Percentiles rank a stretch among this genome's conserved stretches.
Conservation (phyloP, 2,329 filamentous ascomycete genomes). For the Cladophialophora chaetospira region DNA sequence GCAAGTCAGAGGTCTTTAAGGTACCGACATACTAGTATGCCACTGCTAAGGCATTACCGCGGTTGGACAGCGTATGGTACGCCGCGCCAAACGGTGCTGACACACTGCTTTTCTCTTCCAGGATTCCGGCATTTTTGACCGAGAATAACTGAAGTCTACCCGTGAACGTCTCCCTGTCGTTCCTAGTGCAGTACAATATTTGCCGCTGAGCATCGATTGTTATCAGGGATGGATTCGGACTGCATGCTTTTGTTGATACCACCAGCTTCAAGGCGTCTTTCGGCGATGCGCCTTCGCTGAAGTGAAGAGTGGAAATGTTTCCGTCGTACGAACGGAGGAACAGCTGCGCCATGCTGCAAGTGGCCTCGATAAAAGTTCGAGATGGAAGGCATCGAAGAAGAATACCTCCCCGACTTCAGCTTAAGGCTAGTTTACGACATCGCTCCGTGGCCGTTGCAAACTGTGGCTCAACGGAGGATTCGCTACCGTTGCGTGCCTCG, state of each 20-base stretch:
- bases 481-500: too few species aligned
- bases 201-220: neutral
- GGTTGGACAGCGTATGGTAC: neutral
- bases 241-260: neutral
- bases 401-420: too few species aligned
- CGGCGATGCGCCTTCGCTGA: neutral
- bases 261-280: neutral
- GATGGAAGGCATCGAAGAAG: too few species aligned
- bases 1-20: neutral
- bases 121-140: neutral
- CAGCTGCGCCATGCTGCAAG: too few species aligned
- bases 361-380: too few species aligned
- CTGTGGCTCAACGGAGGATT: too few species aligned
- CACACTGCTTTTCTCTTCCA: neutral
- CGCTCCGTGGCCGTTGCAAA: too few species aligned
- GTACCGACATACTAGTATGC: neutral
- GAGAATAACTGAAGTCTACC: neutral
- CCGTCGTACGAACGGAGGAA: constrained; percentile 52
- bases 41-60: neutral
- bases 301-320: neutral
- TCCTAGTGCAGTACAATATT: neutral
- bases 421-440: too few species aligned
- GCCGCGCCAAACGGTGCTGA: neutral
- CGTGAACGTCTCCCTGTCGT: neutral
- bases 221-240: neutral